Percentiles rank a stretch among this genome's conserved stretches.
These are phyloP conservation scores for Tinospora cordifolia DNA, from an alignment of 164 flowering plant genomes.

Conservation along the genomic window DNA sequence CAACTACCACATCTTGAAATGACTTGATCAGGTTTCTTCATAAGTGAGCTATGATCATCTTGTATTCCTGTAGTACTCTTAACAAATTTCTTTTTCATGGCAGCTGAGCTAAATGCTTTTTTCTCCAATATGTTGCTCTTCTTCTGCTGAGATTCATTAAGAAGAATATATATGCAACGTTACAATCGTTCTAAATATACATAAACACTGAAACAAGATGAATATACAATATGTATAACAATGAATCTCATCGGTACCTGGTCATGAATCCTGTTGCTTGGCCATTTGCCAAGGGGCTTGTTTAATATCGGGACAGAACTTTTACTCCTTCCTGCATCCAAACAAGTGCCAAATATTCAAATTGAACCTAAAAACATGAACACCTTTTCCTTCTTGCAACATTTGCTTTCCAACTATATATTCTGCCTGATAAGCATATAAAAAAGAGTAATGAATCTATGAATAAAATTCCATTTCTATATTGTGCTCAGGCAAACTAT, in stretches of 20 bases:
- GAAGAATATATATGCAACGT: not conserved
- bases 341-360: constrained; percentile 17
- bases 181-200: not conserved
- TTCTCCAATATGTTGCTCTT: constrained; percentile 8
- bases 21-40: not conserved
- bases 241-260: constrained; percentile 17
- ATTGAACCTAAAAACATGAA: constrained; percentile 8
- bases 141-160: constrained; percentile 10
- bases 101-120: constrained; percentile 1
- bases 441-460: too few species aligned
- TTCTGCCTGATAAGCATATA: too few species aligned
- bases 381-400: not conserved
- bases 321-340: constrained; percentile 30
- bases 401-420: not conserved
- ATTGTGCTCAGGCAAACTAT: too few species aligned
- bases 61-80: too few species aligned
- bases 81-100: too few species aligned
- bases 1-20: not conserved
- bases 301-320: constrained; percentile 12
- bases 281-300: constrained; percentile 13
- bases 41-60: constrained; percentile 4
- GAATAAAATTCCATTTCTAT: too few species aligned
- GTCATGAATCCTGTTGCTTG: constrained; percentile 6
- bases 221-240: not conserved
- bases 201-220: constrained; percentile 8